These are phyloP conservation scores for Backusella circina DNA, from an alignment of 192 early-diverging fungal genomes.

Conservation along the genomic window DNA sequence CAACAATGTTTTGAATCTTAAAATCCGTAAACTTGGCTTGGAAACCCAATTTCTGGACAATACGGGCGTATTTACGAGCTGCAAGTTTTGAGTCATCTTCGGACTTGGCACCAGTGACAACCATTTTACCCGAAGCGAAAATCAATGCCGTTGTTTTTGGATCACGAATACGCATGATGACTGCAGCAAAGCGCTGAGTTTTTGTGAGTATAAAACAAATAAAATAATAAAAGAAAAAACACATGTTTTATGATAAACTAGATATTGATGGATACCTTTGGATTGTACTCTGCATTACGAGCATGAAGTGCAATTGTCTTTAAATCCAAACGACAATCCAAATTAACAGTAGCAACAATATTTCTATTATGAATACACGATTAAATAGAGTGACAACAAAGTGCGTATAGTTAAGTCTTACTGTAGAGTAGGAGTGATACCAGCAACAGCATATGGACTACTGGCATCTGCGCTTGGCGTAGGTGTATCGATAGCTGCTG, in stretches of 20 bases:
- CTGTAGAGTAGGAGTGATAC: slow-evolving; percentile 57
- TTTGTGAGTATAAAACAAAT: neutral
- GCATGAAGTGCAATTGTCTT: slow-evolving; percentile 99
- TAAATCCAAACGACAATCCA: slow-evolving; percentile 94
- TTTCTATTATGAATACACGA: slow-evolving; percentile 58
- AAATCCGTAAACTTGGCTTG: slow-evolving; percentile 97
- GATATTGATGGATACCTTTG: slow-evolving; percentile 72
- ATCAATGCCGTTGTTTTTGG: slow-evolving; percentile 99
- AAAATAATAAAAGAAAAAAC: slow-evolving; percentile 1
- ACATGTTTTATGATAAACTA: neutral
- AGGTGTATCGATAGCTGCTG: slow-evolving; percentile 34
- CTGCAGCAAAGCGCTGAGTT: slow-evolving; percentile 91
- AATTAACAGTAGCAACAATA: slow-evolving; percentile 98
- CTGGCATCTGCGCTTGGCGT: slow-evolving; percentile 38
- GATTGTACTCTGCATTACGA: slow-evolving; percentile 99
- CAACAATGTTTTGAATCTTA: slow-evolving; percentile 99
- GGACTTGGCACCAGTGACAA: slow-evolving; percentile 95
- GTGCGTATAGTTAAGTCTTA: slow-evolving; percentile 35
- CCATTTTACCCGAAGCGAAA: slow-evolving; percentile 99
- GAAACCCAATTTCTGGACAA: slow-evolving; percentile 98
- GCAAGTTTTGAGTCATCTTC: slow-evolving; percentile 97
- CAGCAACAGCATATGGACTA: slow-evolving; percentile 42
- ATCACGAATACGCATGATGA: slow-evolving; percentile 99
- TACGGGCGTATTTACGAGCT: slow-evolving; percentile 97
- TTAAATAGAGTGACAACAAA: neutral